phyloP scores from a whole-genome alignment of 108 stramenopile genomes.

The Cyclostephanos invisitatus region DNA sequence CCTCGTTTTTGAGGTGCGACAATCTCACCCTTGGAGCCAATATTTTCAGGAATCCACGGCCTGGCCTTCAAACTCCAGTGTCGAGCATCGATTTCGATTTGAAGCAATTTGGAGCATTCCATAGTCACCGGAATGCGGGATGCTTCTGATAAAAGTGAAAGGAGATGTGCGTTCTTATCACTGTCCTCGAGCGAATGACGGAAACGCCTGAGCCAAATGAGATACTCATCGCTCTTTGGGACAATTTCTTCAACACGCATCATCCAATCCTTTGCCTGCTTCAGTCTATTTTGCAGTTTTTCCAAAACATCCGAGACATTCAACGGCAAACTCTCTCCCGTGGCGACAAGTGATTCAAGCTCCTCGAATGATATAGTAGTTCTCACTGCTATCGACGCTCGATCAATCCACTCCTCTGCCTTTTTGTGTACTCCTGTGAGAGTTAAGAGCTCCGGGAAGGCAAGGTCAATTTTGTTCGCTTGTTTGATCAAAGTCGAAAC shows the following conservation, averaged over 20 bases:
- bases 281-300: conserved; percentile 60
- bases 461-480: conserved; percentile 59
- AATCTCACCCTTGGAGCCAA: conserved; percentile 28
- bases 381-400: conserved; percentile 77
- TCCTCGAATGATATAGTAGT: conserved; percentile 71
- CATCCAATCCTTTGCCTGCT: conserved; percentile 66
- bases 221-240: conserved; percentile 43
- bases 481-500: conserved; percentile 66
- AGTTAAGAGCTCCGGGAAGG: conserved; percentile 52
- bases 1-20: conserved; percentile 50
- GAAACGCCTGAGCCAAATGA: conserved; percentile 57
- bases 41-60: conserved; percentile 63
- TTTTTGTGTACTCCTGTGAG: conserved; percentile 55
- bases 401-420: conserved; percentile 71
- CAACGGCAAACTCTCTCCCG: conserved; percentile 59
- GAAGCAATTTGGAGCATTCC: conserved; percentile 66
- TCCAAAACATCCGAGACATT: conserved; percentile 72
- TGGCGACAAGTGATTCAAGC: conserved; percentile 60
- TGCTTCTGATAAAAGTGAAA: conserved; percentile 71
- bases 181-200: conserved; percentile 52
- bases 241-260: conserved; percentile 54
- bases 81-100: conserved; percentile 75
- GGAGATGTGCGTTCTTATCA: conserved; percentile 35
- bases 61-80: conserved; percentile 70
- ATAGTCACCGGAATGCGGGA: conserved; percentile 78